Base-by-base conservation (phyloP, 805 yeast genomes). In the Metschnikowia chrysomelidarum region DNA sequence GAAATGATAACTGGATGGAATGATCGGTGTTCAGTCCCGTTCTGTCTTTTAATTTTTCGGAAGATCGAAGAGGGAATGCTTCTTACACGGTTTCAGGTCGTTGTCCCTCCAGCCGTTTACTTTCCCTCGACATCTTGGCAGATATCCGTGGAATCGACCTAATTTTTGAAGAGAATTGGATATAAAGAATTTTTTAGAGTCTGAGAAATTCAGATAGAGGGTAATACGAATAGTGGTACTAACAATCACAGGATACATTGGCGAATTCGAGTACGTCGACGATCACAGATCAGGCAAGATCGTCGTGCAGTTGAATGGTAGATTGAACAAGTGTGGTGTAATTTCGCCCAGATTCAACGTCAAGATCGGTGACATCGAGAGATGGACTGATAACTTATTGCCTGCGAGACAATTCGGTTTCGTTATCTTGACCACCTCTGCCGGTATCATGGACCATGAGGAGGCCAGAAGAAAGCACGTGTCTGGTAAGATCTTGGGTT, bases 391-490 rank as follows among this genome's bases (percentile, higher is more conserved):
- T 72, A 87, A 89, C 86, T 82, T 89, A 69, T 79, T 89, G 67
- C 98, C 98, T 71, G 95, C 98, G 56, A 87, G 98, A 84, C 98
- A 89, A 76, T 91, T 89, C 66, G 98, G 98, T 77, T 88, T 73
- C 83, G 89, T 89, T 66, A 86, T 89, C 73, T 81, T 89, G 70
- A 91, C 98, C 75, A 89, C 98, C 60, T 91, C 97, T 62, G 96
- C 97, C 61, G 98, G 98, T 78, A 89, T 89, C 64, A 88, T 89
- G 95, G 97, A 91, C 82, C 98, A 89, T 80, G 97, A 91, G 80
- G 97, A 89, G 79, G 98, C 98, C 65, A 87, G 95, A 83, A 85
- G 97, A 82, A 91, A 89, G 86, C 97, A 89, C 78, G 97, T 89
- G 60, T 87, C 96, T 59, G 98, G 98, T 74, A 89, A 89, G 82